phyloP scores from a whole-genome alignment of 2,329 filamentous ascomycete species.

The Aspergillus latus region DNA sequence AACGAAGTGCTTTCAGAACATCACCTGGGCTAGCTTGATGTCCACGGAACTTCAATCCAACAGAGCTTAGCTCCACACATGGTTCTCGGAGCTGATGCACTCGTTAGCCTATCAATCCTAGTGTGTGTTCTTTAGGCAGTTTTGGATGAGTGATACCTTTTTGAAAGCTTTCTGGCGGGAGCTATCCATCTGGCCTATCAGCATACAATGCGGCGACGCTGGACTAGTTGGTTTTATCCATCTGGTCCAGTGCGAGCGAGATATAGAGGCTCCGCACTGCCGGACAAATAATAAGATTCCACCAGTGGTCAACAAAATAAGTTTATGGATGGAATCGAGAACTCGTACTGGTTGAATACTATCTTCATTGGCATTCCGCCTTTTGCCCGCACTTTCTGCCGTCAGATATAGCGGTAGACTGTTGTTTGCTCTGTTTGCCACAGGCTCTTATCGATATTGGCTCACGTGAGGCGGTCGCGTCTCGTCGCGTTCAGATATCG shows the following conservation, averaged over 20 bases:
- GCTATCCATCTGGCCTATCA: slow-evolving; percentile 33
- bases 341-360: not conserved
- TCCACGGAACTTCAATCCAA: slow-evolving; percentile 52
- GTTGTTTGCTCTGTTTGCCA: not conserved
- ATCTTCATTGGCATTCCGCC: slow-evolving; percentile 16
- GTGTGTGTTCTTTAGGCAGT: not conserved
- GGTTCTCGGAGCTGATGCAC: slow-evolving; percentile 53
- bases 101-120: slow-evolving; percentile 21
- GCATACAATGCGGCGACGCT: not conserved
- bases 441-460: slow-evolving; percentile 6
- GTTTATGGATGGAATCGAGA: too few relatives aligned
- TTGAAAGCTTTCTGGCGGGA: slow-evolving; percentile 44
- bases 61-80: slow-evolving; percentile 60
- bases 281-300: not conserved
- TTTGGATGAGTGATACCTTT: slow-evolving; percentile 30
- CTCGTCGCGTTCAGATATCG: slow-evolving; percentile 23
- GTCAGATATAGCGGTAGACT: slow-evolving; percentile 23
- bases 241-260: not conserved
- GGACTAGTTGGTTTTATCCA: not conserved
- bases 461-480: slow-evolving; percentile 25
- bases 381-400: slow-evolving; percentile 27
- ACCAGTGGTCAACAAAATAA: not conserved
- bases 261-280: not conserved
- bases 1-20: slow-evolving; percentile 50
- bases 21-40: slow-evolving; percentile 46